phyloP scores from a whole-genome alignment of 1,139 yeast species.

The Hansenula lynferdii region DNA sequence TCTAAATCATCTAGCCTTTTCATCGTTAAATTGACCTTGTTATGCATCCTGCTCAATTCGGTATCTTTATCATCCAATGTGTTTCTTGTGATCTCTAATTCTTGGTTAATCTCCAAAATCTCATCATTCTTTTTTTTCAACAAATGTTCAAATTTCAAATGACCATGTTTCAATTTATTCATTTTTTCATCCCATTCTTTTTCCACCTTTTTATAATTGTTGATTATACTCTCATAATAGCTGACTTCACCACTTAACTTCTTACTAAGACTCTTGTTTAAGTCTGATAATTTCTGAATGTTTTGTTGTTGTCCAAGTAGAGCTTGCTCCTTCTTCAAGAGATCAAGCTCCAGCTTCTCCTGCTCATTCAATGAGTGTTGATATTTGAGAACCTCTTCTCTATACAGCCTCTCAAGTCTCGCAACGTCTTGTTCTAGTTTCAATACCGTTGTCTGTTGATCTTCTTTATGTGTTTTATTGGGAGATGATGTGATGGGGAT shows the following conservation, averaged over 20 bases:
- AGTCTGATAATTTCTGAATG: slow-evolving; percentile 7
- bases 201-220: slow-evolving; percentile 17
- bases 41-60: slow-evolving; percentile 8
- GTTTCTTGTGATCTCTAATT: no score
- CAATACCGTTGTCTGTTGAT: not conserved
- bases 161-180: slow-evolving; percentile 22
- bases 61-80: slow-evolving; percentile 11
- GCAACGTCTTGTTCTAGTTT: slow-evolving; percentile 5
- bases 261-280: slow-evolving; percentile 10
- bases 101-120: slow-evolving; percentile 18
- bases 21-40: not conserved
- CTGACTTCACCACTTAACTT: slow-evolving; percentile 12
- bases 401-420: slow-evolving; percentile 20
- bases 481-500: not conserved
- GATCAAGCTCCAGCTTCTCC: slow-evolving; percentile 28
- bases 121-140: slow-evolving; percentile 24
- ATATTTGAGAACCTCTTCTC: slow-evolving; percentile 25
- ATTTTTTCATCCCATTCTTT: slow-evolving; percentile 12
- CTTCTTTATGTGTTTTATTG: no score
- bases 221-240: slow-evolving; percentile 17
- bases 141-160: slow-evolving; percentile 18
- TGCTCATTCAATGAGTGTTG: slow-evolving; percentile 25
- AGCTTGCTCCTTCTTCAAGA: slow-evolving; percentile 23
- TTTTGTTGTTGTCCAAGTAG: slow-evolving; percentile 8
- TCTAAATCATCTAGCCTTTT: not conserved